Evolutionary conservation across 2,329 filamentous ascomycete genomes (phyloP), one percentile per base, ranked within the genome.

Genomic region (Cladophialophora psammophila): DNA sequence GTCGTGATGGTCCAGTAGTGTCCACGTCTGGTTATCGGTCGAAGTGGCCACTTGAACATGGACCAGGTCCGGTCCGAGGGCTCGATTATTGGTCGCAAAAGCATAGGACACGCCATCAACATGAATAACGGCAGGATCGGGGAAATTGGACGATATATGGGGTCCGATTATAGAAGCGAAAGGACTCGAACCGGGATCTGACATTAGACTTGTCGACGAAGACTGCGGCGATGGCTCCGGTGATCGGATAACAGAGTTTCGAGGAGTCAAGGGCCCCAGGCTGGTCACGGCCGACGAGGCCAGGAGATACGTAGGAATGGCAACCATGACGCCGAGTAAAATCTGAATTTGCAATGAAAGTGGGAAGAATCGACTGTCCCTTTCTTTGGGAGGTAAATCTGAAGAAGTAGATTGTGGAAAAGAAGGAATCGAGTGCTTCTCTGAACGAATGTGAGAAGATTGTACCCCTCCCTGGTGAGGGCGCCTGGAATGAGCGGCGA

Each of bases 11-110:
- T 82, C 77, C 26, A 84, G 78, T 6, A 82, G 75, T 74, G 80
- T 85, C 74, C 83, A 82, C 3, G 80, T 80, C 12, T 77, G 74
- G 57, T 87, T 83, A 56, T 84, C 80, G 1, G 76, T 68, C 2
- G 85, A 85, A 2, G 72, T 78, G 1, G 87, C 87, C 3, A 86
- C 80, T 70, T 88, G 87, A 5, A 89, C 79, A 63, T 85, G 78
- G 38, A 71, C 60, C 34, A 60, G 57, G 3, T 61, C 64, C 18
- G 54, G 42, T 15, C 55, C 60, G 1, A 55, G 15, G 20, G 80
- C 83, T 63, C 82, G 82, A 60, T 80, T 80, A 57, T 82, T 83
- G 1, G 85, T 88, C 3, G 82, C 86, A 74, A 88, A 89, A 7
- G 87, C 84, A 71, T 88, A 87, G 81, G 84, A 89, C 1, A 76